Base-by-base conservation (phyloP, 352 stramenopile species). In the Pythium folliculosum region DNA sequence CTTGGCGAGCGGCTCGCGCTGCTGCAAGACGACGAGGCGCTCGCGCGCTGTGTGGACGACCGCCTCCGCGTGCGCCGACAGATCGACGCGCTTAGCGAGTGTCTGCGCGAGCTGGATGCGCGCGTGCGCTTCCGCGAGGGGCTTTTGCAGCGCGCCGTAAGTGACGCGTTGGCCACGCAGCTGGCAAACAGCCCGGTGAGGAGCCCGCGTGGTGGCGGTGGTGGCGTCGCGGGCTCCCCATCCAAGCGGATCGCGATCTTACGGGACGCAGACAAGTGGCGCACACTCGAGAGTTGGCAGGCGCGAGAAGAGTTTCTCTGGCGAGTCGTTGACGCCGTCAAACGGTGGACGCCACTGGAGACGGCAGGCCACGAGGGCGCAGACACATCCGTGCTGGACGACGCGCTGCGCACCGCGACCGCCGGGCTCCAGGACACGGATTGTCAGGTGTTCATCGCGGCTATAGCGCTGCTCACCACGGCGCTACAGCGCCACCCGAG, bases 371-470 rank as follows among this genome's bases (percentile, higher is more conserved):
- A 14, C 17, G 17, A 27, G 44, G 13, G 13, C 17, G 40, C 4
- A 5, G 40, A n/a, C 40, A n/a, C 2, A 12, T 1, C 10, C 17
- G 7, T 52, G 13, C 12, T 74, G n/a, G 44, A 71, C 40, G 73
- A 80, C 13, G 63, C 50, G 0, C 27, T 77, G 8, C 4, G 51
- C 0, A 62, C 74, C 10, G 57, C 45, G 5, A 65, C 56, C 12
- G 22, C 51, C 1, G 58, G 59, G 14, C 63, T 77, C 6, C 23
- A 49, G 2, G 71, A 78, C 27, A 0, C 14, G 21, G 54, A 80
- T 23, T 13, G 32, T 0, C 70, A 77, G 52, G 73, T 80, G 1
- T 77, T 77, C 48, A 58, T 77, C n/a, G 70, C 73, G 8, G 67
- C 61, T 1, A 76, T 40, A 13, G 54, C 67, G 0, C 47, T 80